A percentile compares a stretch with the other conserved stretches of the same genome.
phyloP scores from a whole-genome alignment of 2,329 filamentous ascomycete genomes.

The Phaeosphaeriaceae sp. region DNA sequence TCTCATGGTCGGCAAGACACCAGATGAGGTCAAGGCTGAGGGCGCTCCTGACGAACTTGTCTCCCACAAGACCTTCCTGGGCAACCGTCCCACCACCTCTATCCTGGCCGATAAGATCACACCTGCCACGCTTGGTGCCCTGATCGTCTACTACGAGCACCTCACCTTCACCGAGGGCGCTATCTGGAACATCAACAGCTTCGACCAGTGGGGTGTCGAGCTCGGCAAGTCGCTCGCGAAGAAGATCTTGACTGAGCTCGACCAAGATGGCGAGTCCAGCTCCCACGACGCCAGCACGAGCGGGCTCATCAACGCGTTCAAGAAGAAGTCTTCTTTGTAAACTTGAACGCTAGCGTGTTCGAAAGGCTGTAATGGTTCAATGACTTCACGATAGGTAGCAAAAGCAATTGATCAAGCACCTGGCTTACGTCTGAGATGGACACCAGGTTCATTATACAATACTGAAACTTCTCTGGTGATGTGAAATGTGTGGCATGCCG shows the following conservation, averaged over 20 bases:
- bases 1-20: slow-evolving; percentile 88
- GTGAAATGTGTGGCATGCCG: not conserved
- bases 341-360: not conserved
- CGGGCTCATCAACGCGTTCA: slow-evolving; percentile 90
- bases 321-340: slow-evolving; percentile 68
- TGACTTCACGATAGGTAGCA: slow-evolving; percentile 14
- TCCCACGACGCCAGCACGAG: slow-evolving; percentile 88
- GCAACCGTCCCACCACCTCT: slow-evolving; percentile 95
- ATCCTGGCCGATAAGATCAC: slow-evolving; percentile 95
- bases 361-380: slow-evolving; percentile 2
- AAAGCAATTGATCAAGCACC: slow-evolving; percentile 5
- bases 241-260: slow-evolving; percentile 74
- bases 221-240: slow-evolving; percentile 93
- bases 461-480: not conserved
- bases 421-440: slow-evolving; percentile 1
- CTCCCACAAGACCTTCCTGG: slow-evolving; percentile 98
- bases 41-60: slow-evolving; percentile 77
- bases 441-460: not conserved
- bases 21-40: slow-evolving; percentile 79
- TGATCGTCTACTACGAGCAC: slow-evolving; percentile 99
- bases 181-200: slow-evolving; percentile 99
- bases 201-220: slow-evolving; percentile 99
- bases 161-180: slow-evolving; percentile 97
- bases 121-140: slow-evolving; percentile 86
- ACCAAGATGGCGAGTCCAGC: slow-evolving; percentile 72